These are phyloP conservation scores for Boletales sp. DNA, from an alignment of 768 basidiomycete genomes.

Conservation along the genomic window DNA sequence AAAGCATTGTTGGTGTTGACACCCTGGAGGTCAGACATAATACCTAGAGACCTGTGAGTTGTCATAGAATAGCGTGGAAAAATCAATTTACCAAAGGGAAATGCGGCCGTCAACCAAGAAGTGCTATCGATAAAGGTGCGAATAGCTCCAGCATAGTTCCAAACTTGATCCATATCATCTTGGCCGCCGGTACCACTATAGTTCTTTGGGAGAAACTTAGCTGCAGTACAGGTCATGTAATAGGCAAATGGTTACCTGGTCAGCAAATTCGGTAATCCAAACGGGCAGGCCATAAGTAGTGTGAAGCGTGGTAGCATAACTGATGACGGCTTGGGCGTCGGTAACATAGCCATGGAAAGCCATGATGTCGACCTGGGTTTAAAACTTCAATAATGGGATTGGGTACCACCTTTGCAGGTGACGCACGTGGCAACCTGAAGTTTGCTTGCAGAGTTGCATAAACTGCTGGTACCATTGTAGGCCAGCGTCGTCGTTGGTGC, in stretches of 20 bases:
- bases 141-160: conserved; percentile 33
- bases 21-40: conserved; percentile 45
- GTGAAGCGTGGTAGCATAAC: conserved; percentile 48
- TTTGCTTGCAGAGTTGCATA: conserved; percentile 36
- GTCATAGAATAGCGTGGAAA: not conserved
- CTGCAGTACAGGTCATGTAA: not conserved
- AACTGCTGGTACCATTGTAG: conserved; percentile 64
- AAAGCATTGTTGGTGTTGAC: conserved; percentile 55
- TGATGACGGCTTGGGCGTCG: conserved; percentile 42
- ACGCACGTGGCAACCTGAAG: conserved; percentile 48
- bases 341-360: conserved; percentile 73
- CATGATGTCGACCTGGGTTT: conserved; percentile 47
- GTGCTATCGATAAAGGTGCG: conserved; percentile 41
- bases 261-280: conserved; percentile 70
- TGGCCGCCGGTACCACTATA: conserved; percentile 43
- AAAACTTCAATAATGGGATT: not conserved
- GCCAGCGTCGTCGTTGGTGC: conserved; percentile 58
- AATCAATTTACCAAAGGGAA: conserved; percentile 57
- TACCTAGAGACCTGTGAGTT: conserved; percentile 36
- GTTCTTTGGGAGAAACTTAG: conserved; percentile 37
- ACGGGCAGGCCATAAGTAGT: conserved; percentile 38
- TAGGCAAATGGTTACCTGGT: conserved; percentile 41
- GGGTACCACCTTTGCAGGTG: not conserved
- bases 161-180: conserved; percentile 35
- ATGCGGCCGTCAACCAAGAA: conserved; percentile 33